Percentiles rank a stretch among this genome's conserved stretches.
Evolutionary conservation across 75 land plant species (phyloP).

Genomic region (Pinus albicaulis): DNA sequence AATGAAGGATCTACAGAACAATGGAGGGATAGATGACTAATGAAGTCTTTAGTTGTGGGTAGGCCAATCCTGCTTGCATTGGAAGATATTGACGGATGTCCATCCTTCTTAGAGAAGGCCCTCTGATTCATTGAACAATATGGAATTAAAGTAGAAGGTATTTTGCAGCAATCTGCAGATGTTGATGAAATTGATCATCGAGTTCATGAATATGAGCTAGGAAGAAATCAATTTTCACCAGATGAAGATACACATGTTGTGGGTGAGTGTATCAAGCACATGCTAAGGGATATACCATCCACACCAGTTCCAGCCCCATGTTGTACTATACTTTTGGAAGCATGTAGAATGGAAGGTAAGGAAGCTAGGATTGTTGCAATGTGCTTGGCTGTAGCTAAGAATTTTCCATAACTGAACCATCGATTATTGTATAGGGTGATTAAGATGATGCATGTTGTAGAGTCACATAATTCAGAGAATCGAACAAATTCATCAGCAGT

Average conservation of each 20-base stretch:
- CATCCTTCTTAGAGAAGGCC: constrained; percentile 73
- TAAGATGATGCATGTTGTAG: constrained; percentile 89
- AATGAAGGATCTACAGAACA: no score
- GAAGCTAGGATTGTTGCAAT: no score
- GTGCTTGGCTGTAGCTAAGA: no score
- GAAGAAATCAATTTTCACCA: constrained; percentile 74
- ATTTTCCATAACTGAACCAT: no score
- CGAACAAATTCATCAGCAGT: constrained; percentile 96
- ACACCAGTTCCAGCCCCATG: constrained; percentile 99
- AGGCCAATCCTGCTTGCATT: constrained; percentile 74
- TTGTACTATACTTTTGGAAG: constrained; percentile 97
- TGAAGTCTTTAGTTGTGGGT: no score
- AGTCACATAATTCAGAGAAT: constrained; percentile 70
- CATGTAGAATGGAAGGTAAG: no score
- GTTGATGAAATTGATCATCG: constrained; percentile 98
- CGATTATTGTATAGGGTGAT: no score
- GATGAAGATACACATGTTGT: constrained; percentile 98
- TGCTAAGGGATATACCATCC: constrained; percentile 93
- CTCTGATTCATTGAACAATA: no score
- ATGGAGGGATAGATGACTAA: no score
- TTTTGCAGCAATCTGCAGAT: constrained; percentile 94
- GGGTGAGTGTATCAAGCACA: constrained; percentile 98
- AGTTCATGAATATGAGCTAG: constrained; percentile 92
- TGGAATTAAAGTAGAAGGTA: constrained; percentile 91
- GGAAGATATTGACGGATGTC: constrained; percentile 94